A percentile compares a stretch with the other conserved stretches of the same genome.
Conservation (phyloP, 2,329 filamentous ascomycete species). For the Raffaelea arxii region DNA sequence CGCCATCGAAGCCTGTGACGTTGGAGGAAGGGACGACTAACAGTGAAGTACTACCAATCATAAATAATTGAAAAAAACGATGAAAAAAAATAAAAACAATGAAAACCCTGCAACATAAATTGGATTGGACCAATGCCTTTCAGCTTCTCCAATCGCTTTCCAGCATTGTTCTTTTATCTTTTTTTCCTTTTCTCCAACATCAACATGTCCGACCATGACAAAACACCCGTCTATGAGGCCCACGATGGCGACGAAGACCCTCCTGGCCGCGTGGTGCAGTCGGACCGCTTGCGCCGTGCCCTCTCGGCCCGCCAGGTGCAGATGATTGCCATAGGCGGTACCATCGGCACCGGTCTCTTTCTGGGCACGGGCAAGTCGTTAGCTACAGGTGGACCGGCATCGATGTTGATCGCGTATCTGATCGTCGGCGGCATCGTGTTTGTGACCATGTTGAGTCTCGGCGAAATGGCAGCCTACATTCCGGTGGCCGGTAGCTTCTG, state of each 20-base stretch:
- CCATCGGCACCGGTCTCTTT: constrained; percentile 52
- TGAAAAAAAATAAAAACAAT: too few species aligned
- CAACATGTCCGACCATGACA: background rate
- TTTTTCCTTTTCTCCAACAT: too few species aligned
- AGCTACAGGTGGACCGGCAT: constrained; percentile 53
- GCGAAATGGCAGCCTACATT: constrained; percentile 69
- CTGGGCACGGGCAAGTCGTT: constrained; percentile 53
- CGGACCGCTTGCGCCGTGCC: constrained; percentile 40
- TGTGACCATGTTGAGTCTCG: constrained; percentile 61
- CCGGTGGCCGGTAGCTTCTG: constrained; percentile 73
- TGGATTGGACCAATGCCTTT: too few species aligned
- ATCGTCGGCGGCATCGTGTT: constrained; percentile 68
- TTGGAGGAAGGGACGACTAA: too few species aligned
- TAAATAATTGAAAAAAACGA: too few species aligned
- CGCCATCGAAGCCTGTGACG: too few species aligned
- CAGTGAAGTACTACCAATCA: too few species aligned
- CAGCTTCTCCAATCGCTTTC: too few species aligned
- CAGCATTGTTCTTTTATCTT: too few species aligned
- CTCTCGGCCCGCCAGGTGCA: constrained; percentile 54
- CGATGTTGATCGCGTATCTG: constrained; percentile 56
- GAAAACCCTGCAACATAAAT: too few species aligned
- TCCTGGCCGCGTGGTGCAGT: background rate
- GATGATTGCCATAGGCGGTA: constrained; percentile 56
- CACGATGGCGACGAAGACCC: background rate
- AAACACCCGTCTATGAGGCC: background rate